These are phyloP conservation scores for Rhodotorula sp. DNA, from an alignment of 1,284 basidiomycete genomes.

Conservation along the genomic window DNA sequence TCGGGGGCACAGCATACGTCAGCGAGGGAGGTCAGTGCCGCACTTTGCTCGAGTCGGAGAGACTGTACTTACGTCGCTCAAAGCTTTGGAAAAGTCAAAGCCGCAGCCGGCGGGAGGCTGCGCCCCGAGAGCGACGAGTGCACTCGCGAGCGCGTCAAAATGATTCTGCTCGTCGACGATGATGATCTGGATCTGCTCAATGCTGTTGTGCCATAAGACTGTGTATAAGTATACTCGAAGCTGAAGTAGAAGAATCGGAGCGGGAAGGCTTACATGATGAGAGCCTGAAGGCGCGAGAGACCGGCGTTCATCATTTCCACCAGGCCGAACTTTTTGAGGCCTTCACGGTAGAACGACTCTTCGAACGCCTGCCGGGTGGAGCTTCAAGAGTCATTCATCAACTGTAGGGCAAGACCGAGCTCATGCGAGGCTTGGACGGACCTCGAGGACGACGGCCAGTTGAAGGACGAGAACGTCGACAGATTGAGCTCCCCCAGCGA, in stretches of 20 bases:
- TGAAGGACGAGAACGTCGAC: conserved; percentile 19
- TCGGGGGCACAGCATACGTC: not conserved
- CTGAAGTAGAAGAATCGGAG: not conserved
- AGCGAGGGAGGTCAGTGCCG: too few relatives aligned
- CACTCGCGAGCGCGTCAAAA: conserved; percentile 48
- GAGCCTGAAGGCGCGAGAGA: conserved; percentile 52
- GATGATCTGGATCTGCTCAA: conserved; percentile 58
- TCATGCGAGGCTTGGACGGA: not conserved
- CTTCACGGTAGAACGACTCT: conserved; percentile 52
- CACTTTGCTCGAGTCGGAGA: too few relatives aligned
- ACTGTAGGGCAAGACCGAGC: too few relatives aligned
- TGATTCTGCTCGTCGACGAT: conserved; percentile 39
- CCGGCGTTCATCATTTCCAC: conserved; percentile 68
- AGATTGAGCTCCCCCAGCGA: not conserved
- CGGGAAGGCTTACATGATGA: conserved; percentile 49
- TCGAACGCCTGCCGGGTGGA: not conserved
- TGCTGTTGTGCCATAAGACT: conserved; percentile 5
- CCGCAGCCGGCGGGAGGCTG: conserved; percentile 60
- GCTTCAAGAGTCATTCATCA: not conserved
- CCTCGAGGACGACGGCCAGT: conserved; percentile 31
- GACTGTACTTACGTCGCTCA: conserved; percentile 59
- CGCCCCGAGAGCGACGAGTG: conserved; percentile 55
- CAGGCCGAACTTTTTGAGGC: conserved; percentile 69
- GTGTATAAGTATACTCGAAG: not conserved
- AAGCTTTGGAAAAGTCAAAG: conserved; percentile 65